Conservation (phyloP, 2,329 filamentous ascomycete genomes). For the Penicillium concentricum region DNA sequence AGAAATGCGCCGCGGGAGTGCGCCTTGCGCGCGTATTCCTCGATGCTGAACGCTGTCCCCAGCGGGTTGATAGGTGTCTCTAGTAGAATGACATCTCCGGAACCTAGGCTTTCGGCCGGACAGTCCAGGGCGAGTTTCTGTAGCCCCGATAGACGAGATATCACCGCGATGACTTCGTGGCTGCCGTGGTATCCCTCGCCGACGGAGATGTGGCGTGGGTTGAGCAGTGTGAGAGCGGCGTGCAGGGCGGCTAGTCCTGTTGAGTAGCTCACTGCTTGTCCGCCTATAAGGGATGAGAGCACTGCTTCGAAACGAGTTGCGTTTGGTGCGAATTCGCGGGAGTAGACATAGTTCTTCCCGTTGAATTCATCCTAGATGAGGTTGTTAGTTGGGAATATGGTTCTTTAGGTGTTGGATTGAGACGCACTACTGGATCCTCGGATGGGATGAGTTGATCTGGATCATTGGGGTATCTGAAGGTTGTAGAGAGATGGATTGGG, state of each 20-base stretch:
- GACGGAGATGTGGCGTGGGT: constrained; percentile 79
- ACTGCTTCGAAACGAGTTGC: constrained; percentile 81
- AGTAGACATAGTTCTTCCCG: constrained; percentile 69
- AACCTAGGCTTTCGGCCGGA: constrained; percentile 60
- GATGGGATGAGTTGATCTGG: constrained; percentile 61
- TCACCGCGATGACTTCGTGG: constrained; percentile 75
- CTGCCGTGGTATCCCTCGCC: constrained; percentile 88
- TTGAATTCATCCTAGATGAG: constrained; percentile 21
- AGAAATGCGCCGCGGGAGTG: constrained; percentile 63
- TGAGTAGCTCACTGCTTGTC: constrained; percentile 70
- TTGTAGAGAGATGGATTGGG: constrained; percentile 86
- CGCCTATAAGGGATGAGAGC: constrained; percentile 67
- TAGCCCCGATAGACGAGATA: constrained; percentile 73
- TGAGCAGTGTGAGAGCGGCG: constrained; percentile 74
- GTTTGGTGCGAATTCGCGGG: constrained; percentile 75
- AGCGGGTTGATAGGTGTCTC: constrained; percentile 91
- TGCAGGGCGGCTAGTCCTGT: constrained; percentile 87
- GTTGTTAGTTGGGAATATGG: neutral
- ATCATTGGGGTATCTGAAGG: constrained; percentile 74
- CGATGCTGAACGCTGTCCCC: constrained; percentile 72
- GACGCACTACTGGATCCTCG: constrained; percentile 55
- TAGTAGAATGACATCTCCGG: constrained; percentile 73
- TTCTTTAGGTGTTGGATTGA: neutral
- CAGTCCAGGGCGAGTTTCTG: constrained; percentile 70
- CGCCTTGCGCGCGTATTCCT: constrained; percentile 67